Evolutionary conservation across 1,284 basidiomycete species (phyloP).

Genomic region (Cystobasidium sp.): DNA sequence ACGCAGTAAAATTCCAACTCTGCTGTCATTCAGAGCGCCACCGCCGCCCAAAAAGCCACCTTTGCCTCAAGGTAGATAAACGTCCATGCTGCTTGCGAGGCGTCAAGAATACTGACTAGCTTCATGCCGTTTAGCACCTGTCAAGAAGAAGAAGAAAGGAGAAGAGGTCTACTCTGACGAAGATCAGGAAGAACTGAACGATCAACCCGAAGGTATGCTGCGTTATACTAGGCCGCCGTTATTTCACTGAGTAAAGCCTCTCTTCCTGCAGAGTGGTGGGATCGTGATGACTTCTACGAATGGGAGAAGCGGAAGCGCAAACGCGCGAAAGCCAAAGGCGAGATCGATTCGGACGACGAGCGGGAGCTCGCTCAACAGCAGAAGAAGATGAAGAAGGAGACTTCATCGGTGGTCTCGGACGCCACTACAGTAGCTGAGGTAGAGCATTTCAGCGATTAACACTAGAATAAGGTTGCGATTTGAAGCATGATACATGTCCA

Average conservation of each 20-base stretch:
- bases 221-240: too few species aligned
- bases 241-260: neutral
- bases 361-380: slow-evolving; percentile 22
- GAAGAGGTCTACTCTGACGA: slow-evolving; percentile 43
- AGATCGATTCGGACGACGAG: slow-evolving; percentile 38
- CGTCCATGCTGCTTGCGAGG: too few species aligned
- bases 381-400: slow-evolving; percentile 22
- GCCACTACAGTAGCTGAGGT: neutral
- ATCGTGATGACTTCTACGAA: slow-evolving; percentile 38
- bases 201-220: slow-evolving; percentile 38
- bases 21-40: slow-evolving; percentile 21
- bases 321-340: slow-evolving; percentile 36
- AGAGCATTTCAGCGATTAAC: slow-evolving; percentile 35
- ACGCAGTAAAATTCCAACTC: slow-evolving; percentile 5
- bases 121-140: slow-evolving; percentile 10
- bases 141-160: slow-evolving; percentile 39
- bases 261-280: slow-evolving; percentile 33
- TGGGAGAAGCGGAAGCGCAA: slow-evolving; percentile 42
- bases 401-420: neutral
- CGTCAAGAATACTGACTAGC: neutral
- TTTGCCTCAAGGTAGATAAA: slow-evolving; percentile 21
- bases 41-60: slow-evolving; percentile 36
- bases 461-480: too few species aligned
- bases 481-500: neutral
- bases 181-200: slow-evolving; percentile 33